phyloP scores from a whole-genome alignment of 306 rosid genomes.

The Vigna radiata region DNA sequence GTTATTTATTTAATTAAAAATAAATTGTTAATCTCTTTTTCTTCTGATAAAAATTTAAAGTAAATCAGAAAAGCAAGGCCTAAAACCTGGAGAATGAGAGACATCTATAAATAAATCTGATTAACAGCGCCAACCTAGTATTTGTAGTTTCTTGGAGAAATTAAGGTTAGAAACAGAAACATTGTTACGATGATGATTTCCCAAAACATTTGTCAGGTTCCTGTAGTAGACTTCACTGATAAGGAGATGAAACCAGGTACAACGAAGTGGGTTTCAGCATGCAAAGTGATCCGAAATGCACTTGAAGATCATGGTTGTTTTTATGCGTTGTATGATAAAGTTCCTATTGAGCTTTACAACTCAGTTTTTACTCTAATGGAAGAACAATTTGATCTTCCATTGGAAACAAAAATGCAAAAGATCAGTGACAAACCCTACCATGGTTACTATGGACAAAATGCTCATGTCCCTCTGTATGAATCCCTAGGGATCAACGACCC shows the following conservation, averaged over 20 bases:
- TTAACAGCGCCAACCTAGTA: not conserved
- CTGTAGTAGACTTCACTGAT: constrained; percentile 36
- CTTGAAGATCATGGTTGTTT: constrained; percentile 47
- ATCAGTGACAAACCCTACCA: constrained; percentile 41
- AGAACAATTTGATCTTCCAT: constrained; percentile 48
- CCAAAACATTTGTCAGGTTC: not conserved
- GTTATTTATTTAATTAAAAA: not conserved
- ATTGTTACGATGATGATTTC: constrained; percentile 34
- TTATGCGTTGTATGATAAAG: constrained; percentile 28
- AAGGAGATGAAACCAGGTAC: constrained; percentile 39
- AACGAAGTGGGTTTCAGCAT: constrained; percentile 34
- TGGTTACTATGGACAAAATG: constrained; percentile 35
- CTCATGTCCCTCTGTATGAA: constrained; percentile 33
- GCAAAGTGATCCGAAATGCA: constrained; percentile 40
- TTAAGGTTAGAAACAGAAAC: not conserved
- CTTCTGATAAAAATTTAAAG: not conserved
- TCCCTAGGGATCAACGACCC: constrained; percentile 37
- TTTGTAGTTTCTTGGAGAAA: not conserved
- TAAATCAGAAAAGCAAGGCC: not conserved
- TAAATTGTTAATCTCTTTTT: not conserved
- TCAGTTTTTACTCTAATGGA: constrained; percentile 42
- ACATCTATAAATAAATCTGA: not conserved
- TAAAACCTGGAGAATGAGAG: not conserved
- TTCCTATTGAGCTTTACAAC: constrained; percentile 44
- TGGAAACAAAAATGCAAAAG: constrained; percentile 45